Percentiles rank a stretch among this genome's conserved stretches.
Evolutionary conservation across 495 filamentous ascomycete genomes (phyloP).

Genomic region (Oidiodendron maius): DNA sequence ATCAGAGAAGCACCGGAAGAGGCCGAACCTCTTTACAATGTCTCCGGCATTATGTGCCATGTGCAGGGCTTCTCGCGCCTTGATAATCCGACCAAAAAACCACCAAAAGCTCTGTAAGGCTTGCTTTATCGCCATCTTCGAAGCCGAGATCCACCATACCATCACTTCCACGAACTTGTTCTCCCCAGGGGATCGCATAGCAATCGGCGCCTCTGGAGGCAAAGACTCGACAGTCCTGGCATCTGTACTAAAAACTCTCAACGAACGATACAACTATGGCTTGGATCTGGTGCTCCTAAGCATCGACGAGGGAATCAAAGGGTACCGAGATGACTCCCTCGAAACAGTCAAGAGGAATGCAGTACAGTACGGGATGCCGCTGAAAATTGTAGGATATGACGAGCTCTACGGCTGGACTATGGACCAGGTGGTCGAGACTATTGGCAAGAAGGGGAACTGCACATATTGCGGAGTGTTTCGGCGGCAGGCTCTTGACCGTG

Average conservation of each 20-base stretch:
- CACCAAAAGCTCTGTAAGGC: constrained; percentile 81
- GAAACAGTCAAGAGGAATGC: constrained; percentile 96
- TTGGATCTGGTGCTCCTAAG: constrained; percentile 80
- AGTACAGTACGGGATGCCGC: constrained; percentile 78
- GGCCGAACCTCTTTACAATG: constrained; percentile 29
- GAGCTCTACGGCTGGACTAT: constrained; percentile 99
- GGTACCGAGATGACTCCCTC: constrained; percentile 90
- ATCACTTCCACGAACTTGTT: constrained; percentile 77
- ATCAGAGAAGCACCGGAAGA: too few species aligned
- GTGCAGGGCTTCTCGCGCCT: constrained; percentile 70
- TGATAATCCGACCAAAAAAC: constrained; percentile 92
- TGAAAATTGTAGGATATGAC: constrained; percentile 86
- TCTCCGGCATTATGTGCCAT: constrained; percentile 57
- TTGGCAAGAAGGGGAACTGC: constrained; percentile 98
- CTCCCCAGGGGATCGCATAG: constrained; percentile 75
- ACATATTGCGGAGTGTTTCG: constrained; percentile 98
- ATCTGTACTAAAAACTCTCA: constrained; percentile 88
- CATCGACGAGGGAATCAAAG: constrained; percentile 95
- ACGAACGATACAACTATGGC: constrained; percentile 82
- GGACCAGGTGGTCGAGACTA: constrained; percentile 93
- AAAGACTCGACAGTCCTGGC: constrained; percentile 98
- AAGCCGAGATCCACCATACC: constrained; percentile 89
- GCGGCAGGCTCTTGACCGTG: constrained; percentile 88
- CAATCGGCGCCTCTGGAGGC: constrained; percentile 93
- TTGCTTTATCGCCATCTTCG: constrained; percentile 85